Percentiles rank a stretch among this genome's conserved stretches.
phyloP scores from a whole-genome alignment of 371 early-diverging fungal genomes.

The Syncephalastrum sp. region DNA sequence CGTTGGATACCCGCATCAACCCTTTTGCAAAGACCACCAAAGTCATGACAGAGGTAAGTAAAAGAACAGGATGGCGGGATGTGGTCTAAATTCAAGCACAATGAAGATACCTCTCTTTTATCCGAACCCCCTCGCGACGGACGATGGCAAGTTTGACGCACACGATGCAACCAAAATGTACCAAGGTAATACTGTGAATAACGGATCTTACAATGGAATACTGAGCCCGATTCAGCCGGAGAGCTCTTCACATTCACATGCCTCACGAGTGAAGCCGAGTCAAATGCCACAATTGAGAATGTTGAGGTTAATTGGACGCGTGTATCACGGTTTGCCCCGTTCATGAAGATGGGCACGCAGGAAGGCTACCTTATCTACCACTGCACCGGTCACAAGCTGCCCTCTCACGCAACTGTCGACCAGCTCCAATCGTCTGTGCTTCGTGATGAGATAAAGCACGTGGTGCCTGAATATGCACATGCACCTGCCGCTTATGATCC shows the following conservation, averaged over 20 bases:
- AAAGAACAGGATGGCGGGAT: background rate
- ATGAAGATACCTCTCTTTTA: conserved; percentile 34
- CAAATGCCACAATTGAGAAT: conserved; percentile 16
- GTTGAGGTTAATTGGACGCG: conserved; percentile 41
- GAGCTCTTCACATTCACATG: conserved; percentile 40
- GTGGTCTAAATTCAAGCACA: background rate
- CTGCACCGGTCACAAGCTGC: conserved; percentile 36
- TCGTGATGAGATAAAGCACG: conserved; percentile 20
- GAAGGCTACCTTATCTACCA: conserved; percentile 33
- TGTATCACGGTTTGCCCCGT: conserved; percentile 26
- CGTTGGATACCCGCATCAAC: conserved; percentile 21
- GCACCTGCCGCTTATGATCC: conserved; percentile 27
- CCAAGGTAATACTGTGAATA: conserved; percentile 17
- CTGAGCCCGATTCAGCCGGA: conserved; percentile 17
- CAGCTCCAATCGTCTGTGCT: conserved; percentile 20
- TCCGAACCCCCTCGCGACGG: conserved; percentile 28
- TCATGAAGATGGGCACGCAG: conserved; percentile 39
- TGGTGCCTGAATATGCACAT: conserved; percentile 16
- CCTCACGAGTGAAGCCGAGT: conserved; percentile 16
- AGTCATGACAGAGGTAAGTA: conserved; percentile 26
- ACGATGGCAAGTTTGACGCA: conserved; percentile 26
- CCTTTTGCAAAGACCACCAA: conserved; percentile 14
- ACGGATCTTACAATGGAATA: background rate
- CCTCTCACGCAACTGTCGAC: conserved; percentile 20
- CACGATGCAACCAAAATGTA: conserved; percentile 35